Conservation (phyloP, 139 green algal genomes). For the Monoraphidium neglectum region DNA sequence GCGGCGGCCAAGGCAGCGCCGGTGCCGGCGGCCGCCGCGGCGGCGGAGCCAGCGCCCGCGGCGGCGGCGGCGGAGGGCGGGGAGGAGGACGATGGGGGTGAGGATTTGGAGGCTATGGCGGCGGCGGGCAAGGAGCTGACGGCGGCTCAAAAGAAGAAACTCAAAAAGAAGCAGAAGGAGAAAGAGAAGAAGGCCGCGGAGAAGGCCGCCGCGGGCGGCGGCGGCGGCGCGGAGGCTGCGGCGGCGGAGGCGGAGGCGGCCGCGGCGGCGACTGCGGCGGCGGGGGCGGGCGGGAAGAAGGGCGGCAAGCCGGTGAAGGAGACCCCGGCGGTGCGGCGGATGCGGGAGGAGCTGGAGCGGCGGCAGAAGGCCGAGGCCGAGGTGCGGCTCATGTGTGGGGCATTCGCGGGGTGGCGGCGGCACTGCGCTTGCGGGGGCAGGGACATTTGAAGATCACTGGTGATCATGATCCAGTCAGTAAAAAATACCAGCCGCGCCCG, state of each 20-base stretch:
- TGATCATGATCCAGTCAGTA: too few relatives aligned
- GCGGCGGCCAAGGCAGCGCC: constrained; percentile 15
- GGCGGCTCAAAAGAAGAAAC: constrained; percentile 83
- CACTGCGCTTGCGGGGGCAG: constrained; percentile 5
- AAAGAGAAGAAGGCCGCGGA: constrained; percentile 71
- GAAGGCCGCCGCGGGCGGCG: constrained; percentile 13
- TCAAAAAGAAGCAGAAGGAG: constrained; percentile 85
- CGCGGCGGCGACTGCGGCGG: constrained; percentile 40
- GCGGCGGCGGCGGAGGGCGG: constrained; percentile 28
- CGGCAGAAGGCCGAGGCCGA: constrained; percentile 69
- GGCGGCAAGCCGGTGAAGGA: constrained; percentile 71
- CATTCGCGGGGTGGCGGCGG: constrained; percentile 1
- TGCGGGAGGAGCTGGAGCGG: constrained; percentile 79
- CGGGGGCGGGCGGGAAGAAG: constrained; percentile 41
- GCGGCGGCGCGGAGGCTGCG: constrained; percentile 22
- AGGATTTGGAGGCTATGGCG: constrained; percentile 34
- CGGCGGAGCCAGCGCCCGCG: not conserved
- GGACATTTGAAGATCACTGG: too few relatives aligned
- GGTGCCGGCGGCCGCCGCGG: constrained; percentile 26
- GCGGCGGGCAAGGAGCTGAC: constrained; percentile 62
- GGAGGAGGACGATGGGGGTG: constrained; percentile 34
- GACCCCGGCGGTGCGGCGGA: constrained; percentile 69
- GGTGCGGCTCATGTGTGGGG: constrained; percentile 32
- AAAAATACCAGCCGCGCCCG: too few relatives aligned
- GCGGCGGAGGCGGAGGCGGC: constrained; percentile 33